Evolutionary conservation across 345 rosid species (phyloP).

Genomic region (Rhodamnia rubescens): DNA sequence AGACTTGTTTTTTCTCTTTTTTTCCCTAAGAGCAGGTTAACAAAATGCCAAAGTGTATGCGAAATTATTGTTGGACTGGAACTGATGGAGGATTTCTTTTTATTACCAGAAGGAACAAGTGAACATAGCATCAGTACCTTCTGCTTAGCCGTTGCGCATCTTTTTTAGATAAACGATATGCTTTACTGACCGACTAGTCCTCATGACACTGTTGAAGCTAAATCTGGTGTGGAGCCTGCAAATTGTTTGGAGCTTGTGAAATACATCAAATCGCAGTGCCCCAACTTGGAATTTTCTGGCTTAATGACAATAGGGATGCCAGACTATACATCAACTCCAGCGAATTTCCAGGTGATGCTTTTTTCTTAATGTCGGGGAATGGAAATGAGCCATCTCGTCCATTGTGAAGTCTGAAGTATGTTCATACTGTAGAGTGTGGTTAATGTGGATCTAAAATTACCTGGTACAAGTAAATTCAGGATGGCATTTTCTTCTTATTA

Average conservation of each 20-base stretch:
- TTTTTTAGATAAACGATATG: not conserved
- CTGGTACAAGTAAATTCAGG: not conserved
- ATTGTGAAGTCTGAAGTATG: not conserved
- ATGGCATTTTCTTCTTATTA: not conserved
- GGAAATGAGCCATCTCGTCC: not conserved
- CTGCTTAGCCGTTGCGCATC: not conserved
- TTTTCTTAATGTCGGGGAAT: not conserved
- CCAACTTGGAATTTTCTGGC: slow-evolving; percentile 66
- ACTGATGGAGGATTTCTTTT: not conserved
- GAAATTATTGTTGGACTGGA: not conserved
- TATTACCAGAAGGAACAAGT: not conserved
- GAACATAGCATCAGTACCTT: not conserved
- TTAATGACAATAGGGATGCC: slow-evolving; percentile 96
- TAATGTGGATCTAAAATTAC: not conserved
- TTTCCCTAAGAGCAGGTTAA: not conserved
- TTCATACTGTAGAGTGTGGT: not conserved
- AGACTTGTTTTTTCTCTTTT: not conserved
- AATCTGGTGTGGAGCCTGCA: slow-evolving; percentile 76
- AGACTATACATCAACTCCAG: slow-evolving; percentile 78
- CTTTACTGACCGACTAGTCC: slow-evolving; percentile 1
- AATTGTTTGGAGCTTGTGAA: slow-evolving; percentile 60
- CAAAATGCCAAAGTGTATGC: not conserved
- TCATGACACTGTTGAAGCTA: slow-evolving; percentile 43
- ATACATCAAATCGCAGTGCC: slow-evolving; percentile 54
- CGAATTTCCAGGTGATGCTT: slow-evolving; percentile 61